These are phyloP conservation scores for Hortaea werneckii DNA, from an alignment of 2,329 filamentous ascomycete genomes.

Conservation along the genomic window DNA sequence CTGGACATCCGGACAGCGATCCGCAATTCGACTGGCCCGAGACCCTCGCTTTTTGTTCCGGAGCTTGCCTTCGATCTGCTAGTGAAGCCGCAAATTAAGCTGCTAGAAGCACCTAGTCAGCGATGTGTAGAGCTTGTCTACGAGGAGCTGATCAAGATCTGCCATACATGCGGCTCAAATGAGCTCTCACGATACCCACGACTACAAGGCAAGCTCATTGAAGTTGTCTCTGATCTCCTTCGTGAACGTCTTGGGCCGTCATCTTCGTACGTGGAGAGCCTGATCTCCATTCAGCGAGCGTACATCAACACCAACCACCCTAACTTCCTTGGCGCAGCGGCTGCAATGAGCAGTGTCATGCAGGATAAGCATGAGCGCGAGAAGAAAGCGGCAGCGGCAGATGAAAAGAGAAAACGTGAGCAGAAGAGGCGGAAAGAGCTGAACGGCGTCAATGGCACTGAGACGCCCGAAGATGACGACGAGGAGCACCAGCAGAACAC, in stretches of 20 bases:
- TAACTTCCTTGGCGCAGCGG: slow-evolving; percentile 92
- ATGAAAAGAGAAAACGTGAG: slow-evolving; percentile 79
- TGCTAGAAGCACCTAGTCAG: slow-evolving; percentile 88
- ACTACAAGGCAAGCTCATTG: slow-evolving; percentile 91
- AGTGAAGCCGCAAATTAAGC: slow-evolving; percentile 96
- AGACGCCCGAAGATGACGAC: slow-evolving; percentile 56
- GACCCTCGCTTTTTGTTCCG: slow-evolving; percentile 91
- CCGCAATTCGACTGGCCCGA: slow-evolving; percentile 90
- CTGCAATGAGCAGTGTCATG: slow-evolving; percentile 95
- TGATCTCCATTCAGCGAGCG: slow-evolving; percentile 93
- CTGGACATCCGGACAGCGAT: slow-evolving; percentile 95
- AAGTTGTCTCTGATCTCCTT: slow-evolving; percentile 91
- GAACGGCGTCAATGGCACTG: slow-evolving; percentile 62
- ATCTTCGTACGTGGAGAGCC: slow-evolving; percentile 84
- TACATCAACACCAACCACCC: slow-evolving; percentile 99
- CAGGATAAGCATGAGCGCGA: slow-evolving; percentile 91
- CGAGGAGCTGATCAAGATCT: slow-evolving; percentile 98
- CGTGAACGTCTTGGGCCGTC: slow-evolving; percentile 84
- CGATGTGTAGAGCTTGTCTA: slow-evolving; percentile 97
- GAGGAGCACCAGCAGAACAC: slow-evolving; percentile 41
- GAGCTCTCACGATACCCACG: slow-evolving; percentile 87
- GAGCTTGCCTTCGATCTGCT: slow-evolving; percentile 96
- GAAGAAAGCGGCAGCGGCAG: slow-evolving; percentile 65
- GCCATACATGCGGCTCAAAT: slow-evolving; percentile 92
- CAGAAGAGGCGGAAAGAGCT: slow-evolving; percentile 74